Base-by-base conservation (phyloP, 2,329 filamentous ascomycete species). In the Calycina marina region DNA sequence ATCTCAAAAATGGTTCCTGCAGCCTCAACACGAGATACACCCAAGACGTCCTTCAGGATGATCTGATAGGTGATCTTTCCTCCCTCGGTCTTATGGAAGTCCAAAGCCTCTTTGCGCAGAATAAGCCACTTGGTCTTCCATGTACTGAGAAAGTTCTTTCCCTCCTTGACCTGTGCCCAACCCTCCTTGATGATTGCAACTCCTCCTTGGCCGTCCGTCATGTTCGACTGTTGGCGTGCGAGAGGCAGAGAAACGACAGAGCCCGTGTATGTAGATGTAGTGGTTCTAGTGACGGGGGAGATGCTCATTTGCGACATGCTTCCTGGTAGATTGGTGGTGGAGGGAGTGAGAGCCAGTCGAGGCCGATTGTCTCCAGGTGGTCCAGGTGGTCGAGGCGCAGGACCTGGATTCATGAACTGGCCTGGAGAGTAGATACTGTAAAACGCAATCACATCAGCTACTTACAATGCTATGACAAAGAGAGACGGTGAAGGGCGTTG, bases 341-440 rank as follows among this genome's bases (percentile, higher is more conserved):
- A 80, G 40, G 77, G 85, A 25, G 80, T 84, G 39, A 92, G 67
- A 48, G 77, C 76, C 45, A 93, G 72, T 51, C 82, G 77, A 39
- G 85, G 82, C 49, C 82, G 74, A 51, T 90, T 82, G 38, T 70
- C 77, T 13, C 88, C 90, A 39, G 90, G 88, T n/a, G n/a, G n/a
- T n/a, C n/a, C n/a, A 9, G 20, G 20, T 8, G 20, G 20, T 49
- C 81, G 78, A 44, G 90, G 90, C 45, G 90, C 88, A 47, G 90
- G 88, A 43, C 90, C 85, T 40, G 90, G 85, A 58, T 96, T 96
- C 81, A 96, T 92, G 62, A 96, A 96, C 56, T 75, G 71, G 48
- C 65, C 69, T 43, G 63, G 61, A 25, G 67, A 59, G 51, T 74
- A 77, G 47, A 67, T 57, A 52, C 68, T 74, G 36, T 39, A 36